These are phyloP conservation scores for Taphrina deformans DNA, from an alignment of 1,139 yeast genomes.

Conservation along the genomic window DNA sequence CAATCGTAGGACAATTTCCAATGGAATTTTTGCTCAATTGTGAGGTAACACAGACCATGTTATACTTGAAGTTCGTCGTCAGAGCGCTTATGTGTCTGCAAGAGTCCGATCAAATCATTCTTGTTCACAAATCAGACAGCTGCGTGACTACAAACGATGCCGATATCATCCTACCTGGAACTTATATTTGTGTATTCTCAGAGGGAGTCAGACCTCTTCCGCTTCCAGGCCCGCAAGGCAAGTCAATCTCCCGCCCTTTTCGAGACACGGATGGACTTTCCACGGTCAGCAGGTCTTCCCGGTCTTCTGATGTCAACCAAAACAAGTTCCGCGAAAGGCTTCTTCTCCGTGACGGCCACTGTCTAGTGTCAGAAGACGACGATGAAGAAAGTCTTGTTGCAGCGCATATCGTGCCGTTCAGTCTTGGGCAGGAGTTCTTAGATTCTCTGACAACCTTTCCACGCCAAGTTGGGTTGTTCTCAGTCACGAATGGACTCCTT, in stretches of 20 bases:
- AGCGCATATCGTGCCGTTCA: slow-evolving; percentile 14
- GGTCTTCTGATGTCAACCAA: slow-evolving; percentile 13
- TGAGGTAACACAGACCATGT: background rate
- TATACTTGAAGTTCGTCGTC: background rate
- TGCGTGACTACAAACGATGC: background rate
- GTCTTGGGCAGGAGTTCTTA: slow-evolving; percentile 6
- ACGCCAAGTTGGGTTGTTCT: slow-evolving; percentile 1
- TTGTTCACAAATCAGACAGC: background rate
- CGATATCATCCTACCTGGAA: background rate
- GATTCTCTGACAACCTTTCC: background rate
- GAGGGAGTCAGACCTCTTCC: background rate
- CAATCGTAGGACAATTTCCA: slow-evolving; percentile 2
- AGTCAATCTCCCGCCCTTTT: background rate
- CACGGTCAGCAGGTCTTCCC: slow-evolving; percentile 15
- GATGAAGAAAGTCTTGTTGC: slow-evolving; percentile 5
- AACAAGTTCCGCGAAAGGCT: slow-evolving; percentile 16
- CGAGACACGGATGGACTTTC: slow-evolving; percentile 7
- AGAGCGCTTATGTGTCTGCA: slow-evolving; percentile 2
- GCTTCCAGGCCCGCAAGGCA: slow-evolving; percentile 16
- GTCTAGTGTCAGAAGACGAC: slow-evolving; percentile 11
- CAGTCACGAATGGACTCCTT: slow-evolving; percentile 9
- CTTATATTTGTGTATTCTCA: background rate
- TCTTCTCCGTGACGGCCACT: slow-evolving; percentile 5
- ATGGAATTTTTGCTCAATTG: slow-evolving; percentile 1
- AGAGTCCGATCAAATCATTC: background rate